Percentiles rank a stretch among this genome's conserved stretches.
Evolutionary conservation across 257 asterid species (phyloP).

Genomic region (Cordia subcordata): DNA sequence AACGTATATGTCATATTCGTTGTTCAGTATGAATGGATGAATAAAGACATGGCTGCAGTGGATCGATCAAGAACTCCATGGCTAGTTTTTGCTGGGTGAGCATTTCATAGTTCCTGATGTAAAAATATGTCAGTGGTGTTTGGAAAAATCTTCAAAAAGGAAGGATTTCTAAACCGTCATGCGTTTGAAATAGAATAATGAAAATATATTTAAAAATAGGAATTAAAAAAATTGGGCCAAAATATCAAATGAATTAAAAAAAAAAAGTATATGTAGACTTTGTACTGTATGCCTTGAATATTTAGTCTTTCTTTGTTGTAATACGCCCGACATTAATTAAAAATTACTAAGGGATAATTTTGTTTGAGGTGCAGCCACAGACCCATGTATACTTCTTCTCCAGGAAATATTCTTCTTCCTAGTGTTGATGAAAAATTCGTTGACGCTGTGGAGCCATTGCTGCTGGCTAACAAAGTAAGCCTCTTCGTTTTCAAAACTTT

Average conservation of each 20-base stretch:
- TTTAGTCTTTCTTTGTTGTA: no score
- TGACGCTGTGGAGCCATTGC: conserved; percentile 66
- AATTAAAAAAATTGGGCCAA: no score
- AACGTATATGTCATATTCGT: neutral
- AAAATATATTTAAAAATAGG: no score
- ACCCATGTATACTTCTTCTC: conserved; percentile 63
- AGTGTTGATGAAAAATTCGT: conserved; percentile 53
- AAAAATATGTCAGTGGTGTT: neutral
- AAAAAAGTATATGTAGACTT: no score
- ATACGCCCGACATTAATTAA: no score
- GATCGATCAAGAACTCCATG: conserved; percentile 76
- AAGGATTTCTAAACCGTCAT: no score
- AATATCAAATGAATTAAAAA: no score
- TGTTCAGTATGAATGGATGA: conserved; percentile 72
- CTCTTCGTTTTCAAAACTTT: neutral
- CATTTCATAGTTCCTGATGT: neutral
- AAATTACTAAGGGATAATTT: neutral
- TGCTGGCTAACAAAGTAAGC: conserved; percentile 50
- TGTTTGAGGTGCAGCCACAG: conserved; percentile 54
- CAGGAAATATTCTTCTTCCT: conserved; percentile 15
- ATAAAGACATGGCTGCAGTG: conserved; percentile 59
- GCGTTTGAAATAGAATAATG: no score
- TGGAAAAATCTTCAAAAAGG: no score
- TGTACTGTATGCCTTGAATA: no score
- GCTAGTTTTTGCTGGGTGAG: conserved; percentile 77